Evolutionary conservation across 2,329 filamentous ascomycete genomes (phyloP), one percentile per base, ranked within the genome.

Genomic region (Plectosphaerella plurivora): DNA sequence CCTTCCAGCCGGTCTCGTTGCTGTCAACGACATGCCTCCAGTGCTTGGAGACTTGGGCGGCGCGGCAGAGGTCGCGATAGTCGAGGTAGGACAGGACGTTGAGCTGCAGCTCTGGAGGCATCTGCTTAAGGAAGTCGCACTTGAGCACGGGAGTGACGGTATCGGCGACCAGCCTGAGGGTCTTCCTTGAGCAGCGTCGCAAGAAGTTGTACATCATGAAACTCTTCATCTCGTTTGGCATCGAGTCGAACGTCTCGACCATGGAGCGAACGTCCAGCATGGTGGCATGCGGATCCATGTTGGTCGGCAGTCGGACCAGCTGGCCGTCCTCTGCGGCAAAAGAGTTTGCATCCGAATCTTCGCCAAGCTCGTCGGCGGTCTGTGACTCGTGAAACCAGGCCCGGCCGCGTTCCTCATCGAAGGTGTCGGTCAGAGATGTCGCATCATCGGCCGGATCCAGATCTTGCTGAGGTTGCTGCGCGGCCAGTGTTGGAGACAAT

Each of bases 131-230:
- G 57, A 97, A 97, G 66, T 99, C 94, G 65, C 91, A 96, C 68
- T 96, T 97, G 52, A 99, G 72, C 0, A 93, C 91, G 8, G 94
- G 94, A 63, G 96, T 97, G 58, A 99, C 92, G 14, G 91, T 86
- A 59, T 91, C 86, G 36, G 93, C 91, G 51, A 99, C 87, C 51
- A 96, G 86, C 63, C 94, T 91, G 5, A 99, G 77, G 0, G 92
- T 96, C 42, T 91, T 87, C 59, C 95, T 88, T 6, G 91, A 84
- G 64, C 92, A 97, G 46, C 94, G 82, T 52, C 90, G 87, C 24
- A 99, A 79, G 51, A 99, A 84, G 65, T 99, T 93, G 66, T 95
- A 97, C 85, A 99, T 96, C 72, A 99, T 87, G 65, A 96, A 96
- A 0, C 88, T 89, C 71, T 99, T 94, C 81, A 99, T 85, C 62